Evolutionary conservation across 345 rosid genomes (phyloP), one percentile per base, ranked within the genome.

Genomic region (Gossypium longicalyx): DNA sequence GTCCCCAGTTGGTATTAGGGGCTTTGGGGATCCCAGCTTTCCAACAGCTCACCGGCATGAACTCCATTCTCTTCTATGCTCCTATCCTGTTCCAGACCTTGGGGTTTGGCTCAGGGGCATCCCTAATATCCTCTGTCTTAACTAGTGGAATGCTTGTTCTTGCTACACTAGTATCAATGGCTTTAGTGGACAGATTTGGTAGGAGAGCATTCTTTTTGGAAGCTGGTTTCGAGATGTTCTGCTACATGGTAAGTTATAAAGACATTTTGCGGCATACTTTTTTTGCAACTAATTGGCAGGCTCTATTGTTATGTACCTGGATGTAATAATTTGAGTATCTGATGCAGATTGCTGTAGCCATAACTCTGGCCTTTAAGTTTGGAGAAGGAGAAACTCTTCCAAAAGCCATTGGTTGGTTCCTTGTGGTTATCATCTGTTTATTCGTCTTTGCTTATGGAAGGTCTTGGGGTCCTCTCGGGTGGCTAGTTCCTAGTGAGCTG

Each of bases 401-500:
- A 81, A 82, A 76, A 79, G 82, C 7, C 49, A 58, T 85, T 0
- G 89, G 93, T 4, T 1, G 68, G 3, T 79, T 89, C 79, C 90
- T 93, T 2, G 97, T 93, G 77, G 45, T 86, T 2, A 75, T 91
- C 44, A 84, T 93, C 38, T 90, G 87, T 86, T 69, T 90, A 9
- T 93, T 93, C 75, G 94, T 90, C 16, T 72, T 91, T 54, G 94
- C 97, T 0, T 91, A 90, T 11, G 98, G 97, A 7, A 86, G 97
- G 76, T 94, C 97, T 0, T 94, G 98, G 97, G 98, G 98, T 3
- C 98, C 97, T 19, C 84, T 93, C n/a, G 97, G 97, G 7, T 93
- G 97, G 98, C 79, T 93, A 22, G 97, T 91, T 38, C 98, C 97
- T 3, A 91, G 98, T 53, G 98, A 93, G 85, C 58, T 93, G 22